Evolutionary conservation across 2,329 filamentous ascomycete species (phyloP).

Genomic region (Amauroascus niger): DNA sequence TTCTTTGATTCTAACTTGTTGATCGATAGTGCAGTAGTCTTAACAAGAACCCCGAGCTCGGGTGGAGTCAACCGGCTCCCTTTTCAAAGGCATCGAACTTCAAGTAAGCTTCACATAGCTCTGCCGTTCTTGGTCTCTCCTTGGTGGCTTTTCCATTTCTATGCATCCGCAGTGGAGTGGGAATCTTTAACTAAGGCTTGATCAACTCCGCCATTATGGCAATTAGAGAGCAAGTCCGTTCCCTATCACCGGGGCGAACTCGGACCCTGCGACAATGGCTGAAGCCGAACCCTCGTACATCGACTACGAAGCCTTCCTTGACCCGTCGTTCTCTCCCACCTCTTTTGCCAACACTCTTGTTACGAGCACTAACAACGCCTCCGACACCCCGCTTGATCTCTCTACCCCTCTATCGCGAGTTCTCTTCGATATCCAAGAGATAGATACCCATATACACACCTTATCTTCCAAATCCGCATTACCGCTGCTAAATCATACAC

Average conservation of each 20-base stretch:
- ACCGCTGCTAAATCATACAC: slow-evolving; percentile 69
- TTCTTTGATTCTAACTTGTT: background rate
- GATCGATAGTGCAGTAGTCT: background rate
- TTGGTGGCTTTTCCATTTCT: background rate
- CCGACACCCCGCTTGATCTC: slow-evolving; percentile 81
- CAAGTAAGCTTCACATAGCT: slow-evolving; percentile 1
- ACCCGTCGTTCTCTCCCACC: slow-evolving; percentile 68
- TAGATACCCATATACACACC: slow-evolving; percentile 88
- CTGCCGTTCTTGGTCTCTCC: background rate
- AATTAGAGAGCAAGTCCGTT: slow-evolving; percentile 9
- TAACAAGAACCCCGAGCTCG: background rate
- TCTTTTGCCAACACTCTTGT: slow-evolving; percentile 83
- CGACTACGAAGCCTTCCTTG: slow-evolving; percentile 86
- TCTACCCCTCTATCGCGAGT: slow-evolving; percentile 88
- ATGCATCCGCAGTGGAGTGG: background rate
- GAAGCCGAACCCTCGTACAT: slow-evolving; percentile 63
- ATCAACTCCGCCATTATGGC: slow-evolving; percentile 10
- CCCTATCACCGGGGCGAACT: background rate
- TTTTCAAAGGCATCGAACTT: background rate
- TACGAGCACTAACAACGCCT: slow-evolving; percentile 80
- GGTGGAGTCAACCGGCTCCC: background rate
- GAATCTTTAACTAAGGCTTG: slow-evolving; percentile 11
- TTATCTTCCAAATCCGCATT: slow-evolving; percentile 77
- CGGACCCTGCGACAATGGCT: slow-evolving; percentile 23
- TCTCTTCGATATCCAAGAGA: slow-evolving; percentile 91